These are phyloP conservation scores for Solanum tarapatanum DNA, from an alignment of 257 asterid genomes.

Conservation along the genomic window DNA sequence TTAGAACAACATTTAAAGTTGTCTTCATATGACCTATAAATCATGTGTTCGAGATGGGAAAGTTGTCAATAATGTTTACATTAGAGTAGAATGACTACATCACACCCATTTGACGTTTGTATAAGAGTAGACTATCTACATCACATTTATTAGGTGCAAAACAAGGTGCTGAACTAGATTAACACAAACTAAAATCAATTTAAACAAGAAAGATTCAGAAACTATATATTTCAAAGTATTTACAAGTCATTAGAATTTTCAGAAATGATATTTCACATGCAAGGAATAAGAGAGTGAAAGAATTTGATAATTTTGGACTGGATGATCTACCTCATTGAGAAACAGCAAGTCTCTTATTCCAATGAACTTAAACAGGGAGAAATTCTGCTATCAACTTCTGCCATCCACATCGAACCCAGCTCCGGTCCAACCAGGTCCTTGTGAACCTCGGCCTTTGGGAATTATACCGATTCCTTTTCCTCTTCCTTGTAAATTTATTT, in stretches of 20 bases:
- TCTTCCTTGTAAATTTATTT: conserved; percentile 47
- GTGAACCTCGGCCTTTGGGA: conserved; percentile 56
- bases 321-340: background rate
- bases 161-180: background rate
- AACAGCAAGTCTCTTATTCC: background rate
- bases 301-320: background rate
- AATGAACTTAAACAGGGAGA: background rate
- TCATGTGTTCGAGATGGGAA: too few relatives aligned
- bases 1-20: background rate
- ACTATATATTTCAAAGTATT: background rate
- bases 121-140: background rate
- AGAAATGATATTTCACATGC: background rate
- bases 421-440: conserved; percentile 79
- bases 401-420: conserved; percentile 84
- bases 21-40: too few relatives aligned
- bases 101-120: too few relatives aligned
- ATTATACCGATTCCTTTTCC: conserved; percentile 69
- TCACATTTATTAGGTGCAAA: background rate
- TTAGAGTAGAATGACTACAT: too few relatives aligned
- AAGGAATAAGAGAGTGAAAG: background rate
- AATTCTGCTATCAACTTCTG: conserved; percentile 31
- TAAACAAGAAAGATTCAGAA: background rate
- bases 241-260: background rate
- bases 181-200: background rate
- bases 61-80: background rate